A percentile compares a stretch with the other conserved stretches of the same genome.
Evolutionary conservation across 2,329 filamentous ascomycete species (phyloP).

Genomic region (Aspergillus proliferans): DNA sequence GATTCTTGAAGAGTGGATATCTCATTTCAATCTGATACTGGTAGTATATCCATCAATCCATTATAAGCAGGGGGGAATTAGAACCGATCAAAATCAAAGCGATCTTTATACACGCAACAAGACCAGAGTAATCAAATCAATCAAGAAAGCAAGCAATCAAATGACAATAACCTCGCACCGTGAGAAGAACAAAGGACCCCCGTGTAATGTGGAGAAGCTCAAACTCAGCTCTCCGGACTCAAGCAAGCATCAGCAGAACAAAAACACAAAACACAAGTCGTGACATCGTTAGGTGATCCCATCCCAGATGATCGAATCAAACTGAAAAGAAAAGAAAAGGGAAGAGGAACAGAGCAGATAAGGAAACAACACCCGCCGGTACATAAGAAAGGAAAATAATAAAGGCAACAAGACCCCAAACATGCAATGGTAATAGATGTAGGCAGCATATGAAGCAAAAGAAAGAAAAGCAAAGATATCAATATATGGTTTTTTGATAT

Average conservation of each 20-base stretch:
- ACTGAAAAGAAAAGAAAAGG: constrained; percentile 4
- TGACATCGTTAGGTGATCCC: constrained; percentile 26
- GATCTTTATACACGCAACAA: too few relatives aligned
- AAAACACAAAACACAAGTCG: constrained; percentile 22
- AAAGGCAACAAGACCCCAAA: not conserved
- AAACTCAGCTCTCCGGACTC: not conserved
- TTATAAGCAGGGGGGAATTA: too few relatives aligned
- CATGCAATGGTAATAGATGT: too few relatives aligned
- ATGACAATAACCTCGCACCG: not conserved
- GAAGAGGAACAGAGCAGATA: constrained; percentile 8
- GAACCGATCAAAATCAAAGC: too few relatives aligned
- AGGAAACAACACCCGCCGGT: constrained; percentile 10
- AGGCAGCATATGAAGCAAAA: not conserved
- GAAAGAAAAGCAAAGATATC: not conserved
- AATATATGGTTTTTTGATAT: not conserved
- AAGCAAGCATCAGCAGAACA: constrained; percentile 3
- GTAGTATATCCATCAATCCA: too few relatives aligned
- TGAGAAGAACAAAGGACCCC: not conserved
- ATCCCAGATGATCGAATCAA: constrained; percentile 6
- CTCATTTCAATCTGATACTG: too few relatives aligned
- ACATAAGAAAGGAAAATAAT: constrained; percentile 7
- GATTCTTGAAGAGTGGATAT: too few relatives aligned
- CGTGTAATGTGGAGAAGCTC: not conserved
- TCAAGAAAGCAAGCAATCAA: not conserved
- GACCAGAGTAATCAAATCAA: not conserved